These are phyloP conservation scores for Podospora bellae-mahoneyi DNA, from an alignment of 495 filamentous ascomycete genomes.

Conservation along the genomic window DNA sequence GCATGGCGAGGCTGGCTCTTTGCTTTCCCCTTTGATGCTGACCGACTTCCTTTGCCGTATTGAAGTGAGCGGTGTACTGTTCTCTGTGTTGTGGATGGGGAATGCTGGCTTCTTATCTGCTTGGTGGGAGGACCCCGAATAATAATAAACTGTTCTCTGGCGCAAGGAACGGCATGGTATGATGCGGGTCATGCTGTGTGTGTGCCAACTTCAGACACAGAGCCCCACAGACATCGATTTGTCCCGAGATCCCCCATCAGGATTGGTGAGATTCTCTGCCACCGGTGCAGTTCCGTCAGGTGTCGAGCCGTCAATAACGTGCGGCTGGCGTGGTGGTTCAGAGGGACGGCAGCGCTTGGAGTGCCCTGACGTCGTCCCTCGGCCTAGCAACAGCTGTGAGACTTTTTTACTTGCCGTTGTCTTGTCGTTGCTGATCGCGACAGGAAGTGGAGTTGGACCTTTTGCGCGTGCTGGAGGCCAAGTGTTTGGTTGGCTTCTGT, in stretches of 20 bases:
- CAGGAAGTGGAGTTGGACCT: neutral
- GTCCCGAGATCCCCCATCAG: neutral
- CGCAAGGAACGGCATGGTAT: neutral
- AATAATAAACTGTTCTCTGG: neutral
- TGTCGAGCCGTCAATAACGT: neutral
- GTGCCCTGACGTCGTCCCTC: constrained; percentile 2
- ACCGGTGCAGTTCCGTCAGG: constrained; percentile 4
- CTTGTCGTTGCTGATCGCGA: neutral
- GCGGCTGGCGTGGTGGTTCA: neutral
- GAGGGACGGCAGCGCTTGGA: constrained; percentile 1
- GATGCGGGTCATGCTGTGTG: constrained; percentile 13
- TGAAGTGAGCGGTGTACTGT: neutral
- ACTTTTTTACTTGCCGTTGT: neutral
- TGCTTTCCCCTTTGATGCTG: neutral
- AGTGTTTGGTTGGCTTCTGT: constrained; percentile 7
- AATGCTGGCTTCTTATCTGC: neutral
- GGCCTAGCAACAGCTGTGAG: neutral
- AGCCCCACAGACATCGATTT: constrained; percentile 7
- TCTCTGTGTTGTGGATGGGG: neutral
- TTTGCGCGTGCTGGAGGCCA: constrained; percentile 4
- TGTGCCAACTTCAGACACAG: neutral
- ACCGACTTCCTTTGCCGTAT: neutral
- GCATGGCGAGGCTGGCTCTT: neutral
- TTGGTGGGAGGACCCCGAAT: neutral
- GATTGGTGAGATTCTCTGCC: neutral